These are phyloP conservation scores for Yarrowia sp. DNA, from an alignment of 805 yeast genomes.

Conservation along the genomic window DNA sequence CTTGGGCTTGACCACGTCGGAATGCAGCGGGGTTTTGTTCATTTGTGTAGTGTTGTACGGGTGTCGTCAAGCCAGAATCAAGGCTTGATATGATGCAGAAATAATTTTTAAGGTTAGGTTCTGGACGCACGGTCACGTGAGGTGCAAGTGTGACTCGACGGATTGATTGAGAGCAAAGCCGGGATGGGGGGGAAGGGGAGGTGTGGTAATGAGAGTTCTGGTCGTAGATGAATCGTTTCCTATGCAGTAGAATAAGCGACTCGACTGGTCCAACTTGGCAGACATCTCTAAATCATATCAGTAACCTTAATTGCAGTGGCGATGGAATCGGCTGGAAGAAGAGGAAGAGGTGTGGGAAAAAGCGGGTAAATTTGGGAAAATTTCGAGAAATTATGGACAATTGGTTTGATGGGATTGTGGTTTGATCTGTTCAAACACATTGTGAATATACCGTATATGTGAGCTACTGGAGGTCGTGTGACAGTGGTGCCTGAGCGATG, in stretches of 20 bases:
- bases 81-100: neutral
- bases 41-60: neutral
- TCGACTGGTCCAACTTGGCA: too few species aligned
- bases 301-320: neutral
- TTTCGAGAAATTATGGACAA: neutral
- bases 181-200: neutral
- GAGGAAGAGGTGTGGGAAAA: neutral
- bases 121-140: neutral
- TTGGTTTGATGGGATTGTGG: neutral
- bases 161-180: neutral
- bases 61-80: too few species aligned
- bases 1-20: constrained; percentile 23
- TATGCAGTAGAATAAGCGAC: too few species aligned
- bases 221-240: too few species aligned
- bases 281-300: neutral
- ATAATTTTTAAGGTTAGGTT: constrained; percentile 11
- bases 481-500: neutral
- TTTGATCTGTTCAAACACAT: too few species aligned
- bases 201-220: neutral
- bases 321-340: neutral
- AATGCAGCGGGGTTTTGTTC: constrained; percentile 20
- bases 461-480: too few species aligned
- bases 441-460: too few species aligned
- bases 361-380: too few species aligned
- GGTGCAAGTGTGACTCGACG: neutral